Percentiles rank a stretch among this genome's conserved stretches.
These are phyloP conservation scores for Cnidoscolus chayamansa DNA, from an alignment of 441 rosid species.

Conservation along the genomic window DNA sequence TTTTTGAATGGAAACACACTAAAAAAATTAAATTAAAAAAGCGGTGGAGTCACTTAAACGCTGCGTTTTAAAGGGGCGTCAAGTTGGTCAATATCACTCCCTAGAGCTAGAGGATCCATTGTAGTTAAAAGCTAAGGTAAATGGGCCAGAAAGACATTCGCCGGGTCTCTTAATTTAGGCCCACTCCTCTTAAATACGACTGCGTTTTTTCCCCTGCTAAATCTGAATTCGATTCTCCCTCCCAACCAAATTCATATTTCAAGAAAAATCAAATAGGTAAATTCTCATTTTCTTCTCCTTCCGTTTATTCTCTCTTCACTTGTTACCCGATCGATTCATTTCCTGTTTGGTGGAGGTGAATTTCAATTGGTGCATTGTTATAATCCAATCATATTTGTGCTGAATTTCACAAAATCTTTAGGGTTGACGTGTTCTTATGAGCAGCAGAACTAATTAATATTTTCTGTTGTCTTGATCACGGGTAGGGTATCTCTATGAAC, in stretches of 20 bases:
- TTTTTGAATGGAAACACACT: no score
- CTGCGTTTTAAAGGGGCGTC: conserved; percentile 5
- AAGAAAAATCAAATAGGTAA: neutral
- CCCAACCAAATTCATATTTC: neutral
- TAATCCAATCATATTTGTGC: neutral
- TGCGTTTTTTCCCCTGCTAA: neutral
- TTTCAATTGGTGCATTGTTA: neutral
- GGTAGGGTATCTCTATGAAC: neutral
- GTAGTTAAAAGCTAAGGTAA: conserved; percentile 16
- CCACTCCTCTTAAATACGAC: neutral
- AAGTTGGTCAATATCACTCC: conserved; percentile 2
- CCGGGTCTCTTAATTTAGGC: neutral
- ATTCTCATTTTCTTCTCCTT: neutral
- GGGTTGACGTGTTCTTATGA: neutral
- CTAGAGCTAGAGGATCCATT: no score
- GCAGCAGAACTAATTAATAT: neutral
- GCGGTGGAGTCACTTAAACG: neutral
- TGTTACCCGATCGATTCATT: neutral
- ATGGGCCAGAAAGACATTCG: conserved; percentile 19
- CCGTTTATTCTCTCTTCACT: neutral
- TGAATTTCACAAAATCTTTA: neutral
- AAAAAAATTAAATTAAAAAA: no score
- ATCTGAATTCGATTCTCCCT: neutral
- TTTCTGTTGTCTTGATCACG: neutral
- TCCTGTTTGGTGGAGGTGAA: neutral